Conservation (phyloP, 257 asterid species). For the Capsicum rhomboideum region DNA sequence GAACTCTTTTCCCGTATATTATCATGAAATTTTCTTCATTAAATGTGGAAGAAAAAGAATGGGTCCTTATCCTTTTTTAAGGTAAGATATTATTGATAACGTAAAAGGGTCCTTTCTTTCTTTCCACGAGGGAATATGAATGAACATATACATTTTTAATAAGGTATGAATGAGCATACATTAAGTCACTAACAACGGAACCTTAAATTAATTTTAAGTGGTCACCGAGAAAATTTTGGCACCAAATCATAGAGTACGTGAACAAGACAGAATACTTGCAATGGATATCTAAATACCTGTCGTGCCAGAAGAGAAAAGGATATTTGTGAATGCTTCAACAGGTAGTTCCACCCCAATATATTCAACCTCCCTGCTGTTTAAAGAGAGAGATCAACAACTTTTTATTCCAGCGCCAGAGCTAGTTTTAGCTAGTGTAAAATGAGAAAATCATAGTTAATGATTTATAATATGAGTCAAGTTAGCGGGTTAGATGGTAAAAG, state of each 20-base stretch:
- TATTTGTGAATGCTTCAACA: conserved; percentile 71
- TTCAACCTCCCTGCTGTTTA: conserved; percentile 61
- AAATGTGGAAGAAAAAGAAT: neutral
- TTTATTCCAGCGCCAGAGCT: neutral
- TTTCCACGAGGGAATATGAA: neutral
- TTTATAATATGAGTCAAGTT: neutral
- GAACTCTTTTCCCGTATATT: neutral
- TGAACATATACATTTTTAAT: neutral
- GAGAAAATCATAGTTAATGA: neutral
- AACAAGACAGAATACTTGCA: neutral
- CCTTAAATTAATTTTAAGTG: neutral
- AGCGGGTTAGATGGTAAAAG: neutral
- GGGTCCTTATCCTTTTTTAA: neutral
- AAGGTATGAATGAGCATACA: neutral
- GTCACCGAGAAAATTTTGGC: neutral
- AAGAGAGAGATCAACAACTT: conserved; percentile 9
- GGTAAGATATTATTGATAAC: neutral
- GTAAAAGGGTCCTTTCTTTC: neutral
- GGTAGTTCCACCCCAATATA: conserved; percentile 65
- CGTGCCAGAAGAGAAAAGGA: conserved; percentile 98
- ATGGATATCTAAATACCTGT: conserved; percentile 52
- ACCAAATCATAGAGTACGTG: neutral
- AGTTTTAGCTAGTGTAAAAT: neutral
- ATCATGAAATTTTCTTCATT: neutral
- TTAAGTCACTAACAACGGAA: neutral